Conservation (phyloP, 73 alveolate genomes). For the Tetrahymena elliotti region DNA sequence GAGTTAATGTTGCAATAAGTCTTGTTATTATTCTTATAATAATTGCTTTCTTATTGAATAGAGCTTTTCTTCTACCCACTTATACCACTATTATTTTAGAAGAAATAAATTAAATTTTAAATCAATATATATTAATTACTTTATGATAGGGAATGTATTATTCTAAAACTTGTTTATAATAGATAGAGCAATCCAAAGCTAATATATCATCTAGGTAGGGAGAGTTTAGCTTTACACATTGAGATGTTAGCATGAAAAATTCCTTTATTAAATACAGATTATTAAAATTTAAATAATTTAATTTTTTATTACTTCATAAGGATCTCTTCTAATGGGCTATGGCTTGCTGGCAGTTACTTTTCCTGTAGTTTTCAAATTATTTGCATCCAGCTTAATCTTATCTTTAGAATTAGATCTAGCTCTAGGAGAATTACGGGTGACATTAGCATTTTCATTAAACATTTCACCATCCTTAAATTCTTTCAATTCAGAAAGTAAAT, state of each 20-base stretch:
- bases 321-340: background rate
- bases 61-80: background rate
- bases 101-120: background rate
- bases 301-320: background rate
- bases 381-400: background rate
- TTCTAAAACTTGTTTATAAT: background rate
- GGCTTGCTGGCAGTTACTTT: background rate
- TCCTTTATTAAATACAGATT: background rate
- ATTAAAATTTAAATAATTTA: background rate
- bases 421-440: background rate
- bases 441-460: background rate
- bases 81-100: background rate
- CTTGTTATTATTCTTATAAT: background rate
- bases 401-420: background rate
- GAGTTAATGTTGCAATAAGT: background rate
- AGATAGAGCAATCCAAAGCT: background rate
- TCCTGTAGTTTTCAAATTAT: background rate
- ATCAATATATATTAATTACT: background rate
- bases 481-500: background rate
- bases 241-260: background rate
- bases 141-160: background rate
- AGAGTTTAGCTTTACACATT: background rate
- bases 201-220: background rate
- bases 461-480: background rate
- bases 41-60: background rate